phyloP scores from a whole-genome alignment of 2,329 filamentous ascomycete genomes.

The Fusarium gaditjirri region DNA sequence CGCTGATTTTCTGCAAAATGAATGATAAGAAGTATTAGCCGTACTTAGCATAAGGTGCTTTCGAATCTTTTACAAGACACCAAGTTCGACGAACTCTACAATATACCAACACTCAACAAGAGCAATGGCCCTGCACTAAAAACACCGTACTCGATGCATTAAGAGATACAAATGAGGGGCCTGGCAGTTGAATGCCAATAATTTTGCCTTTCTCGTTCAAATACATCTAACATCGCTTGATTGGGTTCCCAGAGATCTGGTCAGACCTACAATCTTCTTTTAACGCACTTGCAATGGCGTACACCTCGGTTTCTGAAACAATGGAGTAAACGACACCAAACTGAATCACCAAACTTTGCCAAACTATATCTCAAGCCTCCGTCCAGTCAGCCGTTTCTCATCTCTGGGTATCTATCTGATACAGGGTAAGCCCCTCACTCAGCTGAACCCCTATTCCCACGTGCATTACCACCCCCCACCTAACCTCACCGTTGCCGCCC shows the following conservation, averaged over 20 bases:
- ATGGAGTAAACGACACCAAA: background rate
- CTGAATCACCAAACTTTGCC: too few relatives aligned
- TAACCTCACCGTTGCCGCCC: constrained; percentile 8
- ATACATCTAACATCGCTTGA: background rate
- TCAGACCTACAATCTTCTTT: background rate
- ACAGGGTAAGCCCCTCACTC: constrained; percentile 27
- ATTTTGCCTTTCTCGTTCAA: too few relatives aligned
- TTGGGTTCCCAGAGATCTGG: background rate
- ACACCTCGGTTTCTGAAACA: background rate
- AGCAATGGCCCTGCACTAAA: background rate
- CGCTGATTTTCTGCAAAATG: too few relatives aligned
- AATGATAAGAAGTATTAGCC: background rate
- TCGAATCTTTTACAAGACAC: background rate
- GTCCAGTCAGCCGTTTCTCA: too few relatives aligned
- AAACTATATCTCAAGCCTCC: background rate
- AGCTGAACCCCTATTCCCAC: constrained; percentile 31
- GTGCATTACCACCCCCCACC: constrained; percentile 27
- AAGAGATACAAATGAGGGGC: too few relatives aligned
- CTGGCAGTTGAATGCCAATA: fast-evolving
- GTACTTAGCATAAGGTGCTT: background rate
- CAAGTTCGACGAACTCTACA: background rate
- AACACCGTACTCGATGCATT: too few relatives aligned
- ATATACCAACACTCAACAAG: too few relatives aligned
- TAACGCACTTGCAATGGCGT: background rate
- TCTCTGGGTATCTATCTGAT: background rate